These are phyloP conservation scores for Sphenostylis stenocarpa DNA, from an alignment of 306 rosid genomes.

Conservation along the genomic window DNA sequence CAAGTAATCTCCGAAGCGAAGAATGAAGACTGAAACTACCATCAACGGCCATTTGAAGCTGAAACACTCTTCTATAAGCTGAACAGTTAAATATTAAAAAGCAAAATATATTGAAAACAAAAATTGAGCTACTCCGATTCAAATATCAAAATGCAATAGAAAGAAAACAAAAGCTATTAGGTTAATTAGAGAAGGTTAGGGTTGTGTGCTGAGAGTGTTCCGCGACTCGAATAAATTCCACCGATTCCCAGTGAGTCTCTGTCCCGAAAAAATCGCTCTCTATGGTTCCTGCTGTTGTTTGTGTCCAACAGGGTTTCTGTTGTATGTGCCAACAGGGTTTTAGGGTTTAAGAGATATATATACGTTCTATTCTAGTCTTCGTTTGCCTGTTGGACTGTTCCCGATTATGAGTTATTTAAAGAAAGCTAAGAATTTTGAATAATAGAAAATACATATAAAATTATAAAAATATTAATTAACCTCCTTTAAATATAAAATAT, in stretches of 20 bases:
- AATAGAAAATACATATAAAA: too few species aligned
- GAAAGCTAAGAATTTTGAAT: too few species aligned
- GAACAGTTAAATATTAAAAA: neutral
- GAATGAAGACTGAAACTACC: conserved; percentile 63
- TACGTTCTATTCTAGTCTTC: too few species aligned
- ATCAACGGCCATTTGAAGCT: conserved; percentile 61
- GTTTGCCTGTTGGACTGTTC: too few species aligned
- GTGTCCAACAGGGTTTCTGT: too few species aligned
- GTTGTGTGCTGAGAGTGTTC: neutral
- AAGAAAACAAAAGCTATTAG: neutral
- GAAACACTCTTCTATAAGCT: conserved; percentile 13
- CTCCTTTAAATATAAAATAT: too few species aligned
- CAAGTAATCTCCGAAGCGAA: conserved; percentile 63
- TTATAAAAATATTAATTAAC: too few species aligned
- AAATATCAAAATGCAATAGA: neutral
- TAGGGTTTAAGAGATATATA: too few species aligned
- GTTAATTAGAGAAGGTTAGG: neutral
- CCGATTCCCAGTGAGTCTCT: neutral
- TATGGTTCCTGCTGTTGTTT: too few species aligned
- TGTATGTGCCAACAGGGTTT: too few species aligned
- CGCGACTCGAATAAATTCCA: neutral
- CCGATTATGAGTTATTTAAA: too few species aligned
- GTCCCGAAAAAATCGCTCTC: too few species aligned
- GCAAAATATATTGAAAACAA: neutral
- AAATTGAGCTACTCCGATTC: neutral